Conservation (phyloP, 306 rosid species). For the Vigna angularis region DNA sequence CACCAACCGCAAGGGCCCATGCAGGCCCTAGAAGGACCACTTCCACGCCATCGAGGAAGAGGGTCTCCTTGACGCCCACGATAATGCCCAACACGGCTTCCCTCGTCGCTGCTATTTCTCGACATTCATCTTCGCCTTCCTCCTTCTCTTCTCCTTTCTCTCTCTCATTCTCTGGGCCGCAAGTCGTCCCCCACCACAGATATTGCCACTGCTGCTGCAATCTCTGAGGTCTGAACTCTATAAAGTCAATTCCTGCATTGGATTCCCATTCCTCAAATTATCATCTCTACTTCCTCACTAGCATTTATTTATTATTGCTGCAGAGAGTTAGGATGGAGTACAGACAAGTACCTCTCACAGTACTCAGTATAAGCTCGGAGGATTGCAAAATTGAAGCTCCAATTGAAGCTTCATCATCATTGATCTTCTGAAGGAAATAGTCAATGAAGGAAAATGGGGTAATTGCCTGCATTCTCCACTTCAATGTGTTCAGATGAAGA, state of each 20-base stretch:
- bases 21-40: constrained; percentile 75
- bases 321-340: not conserved
- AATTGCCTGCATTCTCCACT: constrained; percentile 91
- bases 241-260: constrained; percentile 84
- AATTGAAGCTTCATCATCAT: constrained; percentile 51
- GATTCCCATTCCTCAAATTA: constrained; percentile 58
- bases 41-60: constrained; percentile 32
- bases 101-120: constrained; percentile 16
- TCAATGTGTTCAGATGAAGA: constrained; percentile 76
- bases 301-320: constrained; percentile 30
- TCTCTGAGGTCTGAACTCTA: constrained; percentile 86
- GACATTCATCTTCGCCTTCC: constrained; percentile 61
- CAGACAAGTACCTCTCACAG: constrained; percentile 59
- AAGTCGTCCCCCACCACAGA: constrained; percentile 58
- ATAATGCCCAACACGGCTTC: no score
- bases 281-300: constrained; percentile 5
- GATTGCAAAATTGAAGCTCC: constrained; percentile 58
- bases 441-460: constrained; percentile 94
- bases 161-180: constrained; percentile 81
- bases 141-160: constrained; percentile 62
- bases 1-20: constrained; percentile 48
- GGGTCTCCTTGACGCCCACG: no score
- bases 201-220: constrained; percentile 93
- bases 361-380: constrained; percentile 61
- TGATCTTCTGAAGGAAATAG: constrained; percentile 70